A percentile compares a stretch with the other conserved stretches of the same genome.
phyloP scores from a whole-genome alignment of 352 stramenopile genomes.

The Pythium phragmiticola region DNA sequence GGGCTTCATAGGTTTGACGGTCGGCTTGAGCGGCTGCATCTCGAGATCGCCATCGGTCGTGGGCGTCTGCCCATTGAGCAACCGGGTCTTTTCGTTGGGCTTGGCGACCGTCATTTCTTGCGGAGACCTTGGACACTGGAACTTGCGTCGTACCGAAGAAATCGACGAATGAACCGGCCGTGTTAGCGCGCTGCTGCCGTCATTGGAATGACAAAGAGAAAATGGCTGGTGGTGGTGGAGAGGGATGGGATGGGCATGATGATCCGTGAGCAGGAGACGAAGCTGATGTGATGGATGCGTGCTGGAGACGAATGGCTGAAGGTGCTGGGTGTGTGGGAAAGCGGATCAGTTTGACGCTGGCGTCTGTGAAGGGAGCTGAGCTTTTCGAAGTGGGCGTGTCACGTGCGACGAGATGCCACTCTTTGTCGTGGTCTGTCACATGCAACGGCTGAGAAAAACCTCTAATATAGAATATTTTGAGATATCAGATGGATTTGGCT shows the following conservation, averaged over 20 bases:
- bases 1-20: constrained; percentile 8
- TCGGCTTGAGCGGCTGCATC: constrained; percentile 25
- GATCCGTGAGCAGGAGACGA: neutral
- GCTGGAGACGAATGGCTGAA: constrained; percentile 21
- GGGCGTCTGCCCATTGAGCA: constrained; percentile 9
- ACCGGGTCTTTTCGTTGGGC: constrained; percentile 22
- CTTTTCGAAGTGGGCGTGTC: constrained; percentile 14
- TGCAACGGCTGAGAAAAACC: neutral
- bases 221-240: neutral
- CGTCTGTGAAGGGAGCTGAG: neutral
- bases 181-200: neutral
- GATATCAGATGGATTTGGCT: neutral
- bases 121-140: neutral
- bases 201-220: neutral
- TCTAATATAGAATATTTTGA: neutral
- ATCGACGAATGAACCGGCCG: constrained; percentile 13
- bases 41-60: constrained; percentile 19
- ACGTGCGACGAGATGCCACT: constrained; percentile 21
- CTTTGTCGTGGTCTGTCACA: constrained; percentile 15
- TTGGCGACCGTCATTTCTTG: constrained; percentile 14
- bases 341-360: neutral
- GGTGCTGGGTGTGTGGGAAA: neutral
- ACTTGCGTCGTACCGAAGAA: neutral
- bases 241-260: neutral
- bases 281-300: neutral